Conservation (phyloP, 495 filamentous ascomycete species). For the Opeltia flavorubescens region DNA sequence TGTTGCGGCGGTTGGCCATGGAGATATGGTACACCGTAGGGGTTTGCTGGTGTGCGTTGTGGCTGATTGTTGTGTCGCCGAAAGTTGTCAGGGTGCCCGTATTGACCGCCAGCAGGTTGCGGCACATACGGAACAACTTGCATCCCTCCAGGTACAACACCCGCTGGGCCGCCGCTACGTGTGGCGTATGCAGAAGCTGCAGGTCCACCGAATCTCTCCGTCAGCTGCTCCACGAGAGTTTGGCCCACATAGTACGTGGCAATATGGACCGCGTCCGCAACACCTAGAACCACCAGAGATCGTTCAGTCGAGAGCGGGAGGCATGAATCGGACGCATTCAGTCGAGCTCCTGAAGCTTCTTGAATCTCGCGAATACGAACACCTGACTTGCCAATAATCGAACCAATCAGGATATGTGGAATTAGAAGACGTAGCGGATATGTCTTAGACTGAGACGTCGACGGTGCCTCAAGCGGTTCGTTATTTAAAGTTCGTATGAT, state of each 20-base stretch:
- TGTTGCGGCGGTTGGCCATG: conserved; percentile 43
- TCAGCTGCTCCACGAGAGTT: conserved; percentile 89
- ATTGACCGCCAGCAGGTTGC: conserved; percentile 81
- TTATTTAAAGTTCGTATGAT: conserved; percentile 98
- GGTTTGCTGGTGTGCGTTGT: conserved; percentile 47
- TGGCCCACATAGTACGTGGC: conserved; percentile 96
- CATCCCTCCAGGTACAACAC: conserved; percentile 90
- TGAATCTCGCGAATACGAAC: conserved; percentile 96
- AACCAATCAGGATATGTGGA: conserved; percentile 92
- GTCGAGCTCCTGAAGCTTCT: conserved; percentile 87
- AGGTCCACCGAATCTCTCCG: conserved; percentile 87
- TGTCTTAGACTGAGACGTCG: conserved; percentile 85
- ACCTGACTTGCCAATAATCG: conserved; percentile 94
- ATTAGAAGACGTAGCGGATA: conserved; percentile 92
- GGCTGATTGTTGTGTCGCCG: conserved; percentile 52
- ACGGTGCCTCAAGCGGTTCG: conserved; percentile 73
- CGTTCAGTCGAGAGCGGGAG: conserved; percentile 89
- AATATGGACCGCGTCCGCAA: conserved; percentile 92
- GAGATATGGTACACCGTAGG: conserved; percentile 58
- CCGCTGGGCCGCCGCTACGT: conserved; percentile 82
- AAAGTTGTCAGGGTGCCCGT: conserved; percentile 80
- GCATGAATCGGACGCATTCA: conserved; percentile 92
- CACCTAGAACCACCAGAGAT: conserved; percentile 85
- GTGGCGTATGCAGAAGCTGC: conserved; percentile 95
- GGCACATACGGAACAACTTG: conserved; percentile 93